Evolutionary conservation across 106 monocot genomes (phyloP), one percentile per base, ranked within the genome.

Genomic region (Triglochin maritima): DNA sequence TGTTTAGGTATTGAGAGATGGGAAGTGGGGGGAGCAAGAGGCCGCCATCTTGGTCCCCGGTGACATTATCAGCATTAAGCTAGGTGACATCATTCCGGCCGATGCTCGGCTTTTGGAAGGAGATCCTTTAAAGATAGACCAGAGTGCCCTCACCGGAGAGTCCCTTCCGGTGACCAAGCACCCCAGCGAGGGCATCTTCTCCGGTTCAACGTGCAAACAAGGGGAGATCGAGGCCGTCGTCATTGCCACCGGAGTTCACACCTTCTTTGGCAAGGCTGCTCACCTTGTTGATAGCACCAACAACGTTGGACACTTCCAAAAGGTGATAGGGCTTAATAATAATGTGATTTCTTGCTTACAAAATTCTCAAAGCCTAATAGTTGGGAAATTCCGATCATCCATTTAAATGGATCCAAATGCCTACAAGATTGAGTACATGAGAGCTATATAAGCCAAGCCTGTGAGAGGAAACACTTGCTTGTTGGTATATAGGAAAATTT

Each of bases 241-340:
- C 63, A 92, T 92, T 53, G 88, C 92, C 73, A 92, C 92, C 56
- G 92, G 92, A 13, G 88, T 92, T 41, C 88, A 83, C 74, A 92
- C 92, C 46, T 92, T 92, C 82, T 92, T 92, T 69, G 92, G 92
- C 58, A 92, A 88, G 83, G 92, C 92, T 0, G 92, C 92, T 9
- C 92, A 92, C 64, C 92, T 92, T 52, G 92, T 92, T 43, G 92
- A 92, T 63, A 92, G 77, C 85, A 92, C 92, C 76, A 85, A 88
- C 83, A 87, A 88, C 64, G 88, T 88, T 50, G 87, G 92, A 16
- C 92, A 92, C 69, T 92, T 92, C 85, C 92, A 92, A 66, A 66
- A 79, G 80, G 78, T 78, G 49, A 29, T 0, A 1, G 29, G 29
- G 29, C 1, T 29, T 29, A 29, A 29, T 29, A 29, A 29, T 29